A percentile compares a stretch with the other conserved stretches of the same genome.
These are phyloP conservation scores for Epichloe scottii DNA, from an alignment of 2,329 filamentous ascomycete genomes.

Conservation along the genomic window DNA sequence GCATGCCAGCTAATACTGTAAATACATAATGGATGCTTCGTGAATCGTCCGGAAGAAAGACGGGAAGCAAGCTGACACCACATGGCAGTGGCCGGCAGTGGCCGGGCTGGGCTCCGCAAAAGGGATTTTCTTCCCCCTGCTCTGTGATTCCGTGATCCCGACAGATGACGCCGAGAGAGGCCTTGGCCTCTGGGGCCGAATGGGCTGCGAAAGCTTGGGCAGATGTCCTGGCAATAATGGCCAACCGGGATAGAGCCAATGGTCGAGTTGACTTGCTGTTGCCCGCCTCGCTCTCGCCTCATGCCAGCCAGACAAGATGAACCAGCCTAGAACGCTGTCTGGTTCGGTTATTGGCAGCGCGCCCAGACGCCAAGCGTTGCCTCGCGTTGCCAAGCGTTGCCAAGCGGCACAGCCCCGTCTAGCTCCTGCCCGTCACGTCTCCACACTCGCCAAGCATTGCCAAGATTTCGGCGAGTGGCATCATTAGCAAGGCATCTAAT, in stretches of 20 bases:
- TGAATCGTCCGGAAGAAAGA: neutral
- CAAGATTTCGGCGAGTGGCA: neutral
- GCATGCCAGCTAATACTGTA: neutral
- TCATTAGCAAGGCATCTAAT: too few relatives aligned
- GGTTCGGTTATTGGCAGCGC: neutral
- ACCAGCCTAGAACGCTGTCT: neutral
- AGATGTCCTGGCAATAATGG: neutral
- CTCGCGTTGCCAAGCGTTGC: conserved; percentile 5
- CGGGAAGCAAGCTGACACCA: neutral
- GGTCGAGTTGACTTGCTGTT: too few relatives aligned
- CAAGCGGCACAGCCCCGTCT: neutral
- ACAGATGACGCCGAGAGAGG: neutral
- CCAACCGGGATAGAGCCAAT: neutral
- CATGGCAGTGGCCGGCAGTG: neutral
- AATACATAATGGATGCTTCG: too few relatives aligned
- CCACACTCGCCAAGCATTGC: neutral
- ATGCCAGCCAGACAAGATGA: neutral
- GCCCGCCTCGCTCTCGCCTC: neutral
- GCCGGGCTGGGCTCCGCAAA: too few relatives aligned
- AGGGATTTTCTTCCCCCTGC: neutral
- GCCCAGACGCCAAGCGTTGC: conserved; percentile 2
- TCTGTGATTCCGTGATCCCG: neutral
- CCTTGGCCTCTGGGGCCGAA: conserved; percentile 3
- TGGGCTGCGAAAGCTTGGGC: neutral
- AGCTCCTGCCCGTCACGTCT: neutral